phyloP scores from a whole-genome alignment of 106 monocot genomes.

The Dioscorea alata region DNA sequence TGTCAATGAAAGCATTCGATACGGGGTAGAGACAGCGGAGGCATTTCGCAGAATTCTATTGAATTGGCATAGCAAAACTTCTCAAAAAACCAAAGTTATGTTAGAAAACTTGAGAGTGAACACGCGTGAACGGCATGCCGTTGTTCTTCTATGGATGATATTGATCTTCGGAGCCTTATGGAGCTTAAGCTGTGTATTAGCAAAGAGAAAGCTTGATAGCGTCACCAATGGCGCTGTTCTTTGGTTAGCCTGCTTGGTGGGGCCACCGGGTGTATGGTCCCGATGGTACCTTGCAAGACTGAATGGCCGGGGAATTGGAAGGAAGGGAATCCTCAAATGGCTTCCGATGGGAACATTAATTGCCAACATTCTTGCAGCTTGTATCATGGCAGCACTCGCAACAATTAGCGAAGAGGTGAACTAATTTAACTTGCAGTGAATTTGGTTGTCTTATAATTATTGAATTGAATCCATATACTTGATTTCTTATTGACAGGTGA shows the following conservation, averaged over 20 bases:
- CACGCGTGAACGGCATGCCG: slow-evolving; percentile 18
- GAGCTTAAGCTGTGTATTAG: slow-evolving; percentile 42
- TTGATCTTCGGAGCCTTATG: slow-evolving; percentile 29
- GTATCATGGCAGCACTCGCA: slow-evolving; percentile 67
- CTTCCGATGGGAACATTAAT: slow-evolving; percentile 72
- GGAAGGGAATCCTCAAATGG: slow-evolving; percentile 48
- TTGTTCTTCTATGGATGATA: slow-evolving; percentile 27
- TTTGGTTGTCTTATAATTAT: not conserved
- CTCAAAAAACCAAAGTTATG: not conserved
- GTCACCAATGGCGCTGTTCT: slow-evolving; percentile 31
- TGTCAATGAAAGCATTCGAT: slow-evolving; percentile 55
- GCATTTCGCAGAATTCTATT: slow-evolving; percentile 27
- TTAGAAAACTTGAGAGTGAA: slow-evolving; percentile 35
- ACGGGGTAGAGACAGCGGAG: slow-evolving; percentile 57
- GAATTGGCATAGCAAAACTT: slow-evolving; percentile 7
- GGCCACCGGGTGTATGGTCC: slow-evolving; percentile 74
- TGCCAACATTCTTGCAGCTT: slow-evolving; percentile 79
- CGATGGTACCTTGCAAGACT: slow-evolving; percentile 85
- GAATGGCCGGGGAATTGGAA: slow-evolving; percentile 78
- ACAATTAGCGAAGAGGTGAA: slow-evolving; percentile 44
- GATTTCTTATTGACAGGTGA: slow-evolving; percentile 34
- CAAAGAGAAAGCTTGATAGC: slow-evolving; percentile 18
- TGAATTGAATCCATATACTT: not conserved
- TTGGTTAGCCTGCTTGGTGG: slow-evolving; percentile 78
- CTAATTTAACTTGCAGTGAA: not conserved